These are phyloP conservation scores for Hypoxylon sp. DNA, from an alignment of 2,329 filamentous ascomycete species.

Conservation along the genomic window DNA sequence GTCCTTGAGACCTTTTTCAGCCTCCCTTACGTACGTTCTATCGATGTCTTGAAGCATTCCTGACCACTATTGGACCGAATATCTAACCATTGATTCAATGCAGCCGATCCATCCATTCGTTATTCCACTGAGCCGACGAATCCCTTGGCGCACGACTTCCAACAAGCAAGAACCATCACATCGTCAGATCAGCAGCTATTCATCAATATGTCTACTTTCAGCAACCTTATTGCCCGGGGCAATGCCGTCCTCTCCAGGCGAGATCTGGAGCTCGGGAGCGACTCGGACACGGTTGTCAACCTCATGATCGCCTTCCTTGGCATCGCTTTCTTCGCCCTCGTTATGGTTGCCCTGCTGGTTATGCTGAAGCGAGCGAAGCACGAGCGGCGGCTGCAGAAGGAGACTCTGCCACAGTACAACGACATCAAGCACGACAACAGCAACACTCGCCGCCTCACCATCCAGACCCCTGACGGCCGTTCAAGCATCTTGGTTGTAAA, in stretches of 20 bases:
- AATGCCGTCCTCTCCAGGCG: slow-evolving; percentile 61
- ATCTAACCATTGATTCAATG: slow-evolving; percentile 42
- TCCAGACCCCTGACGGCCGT: slow-evolving; percentile 67
- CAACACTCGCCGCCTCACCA: slow-evolving; percentile 68
- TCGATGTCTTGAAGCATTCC: slow-evolving; percentile 38
- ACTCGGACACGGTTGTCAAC: slow-evolving; percentile 74
- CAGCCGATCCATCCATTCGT: slow-evolving; percentile 43
- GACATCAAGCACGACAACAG: slow-evolving; percentile 64
- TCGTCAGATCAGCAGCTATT: slow-evolving; percentile 33
- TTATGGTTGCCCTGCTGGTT: slow-evolving; percentile 75
- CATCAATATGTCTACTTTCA: slow-evolving; percentile 52
- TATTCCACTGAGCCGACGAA: slow-evolving; percentile 40
- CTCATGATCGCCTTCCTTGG: slow-evolving; percentile 84
- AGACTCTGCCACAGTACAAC: slow-evolving; percentile 77
- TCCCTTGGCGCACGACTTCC: slow-evolving; percentile 41
- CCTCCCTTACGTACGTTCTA: slow-evolving; percentile 48
- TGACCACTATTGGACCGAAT: slow-evolving; percentile 32
- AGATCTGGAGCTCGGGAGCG: slow-evolving; percentile 51
- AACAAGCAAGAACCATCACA: slow-evolving; percentile 34
- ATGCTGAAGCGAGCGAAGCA: slow-evolving; percentile 75
- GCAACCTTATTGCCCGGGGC: slow-evolving; percentile 55
- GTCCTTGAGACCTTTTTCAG: slow-evolving; percentile 45
- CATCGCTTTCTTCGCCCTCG: slow-evolving; percentile 78
- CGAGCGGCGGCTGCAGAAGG: slow-evolving; percentile 60
- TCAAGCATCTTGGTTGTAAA: slow-evolving; percentile 82